Evolutionary conservation across 208 protist genomes (phyloP).

Genomic region (Leishmania major): DNA sequence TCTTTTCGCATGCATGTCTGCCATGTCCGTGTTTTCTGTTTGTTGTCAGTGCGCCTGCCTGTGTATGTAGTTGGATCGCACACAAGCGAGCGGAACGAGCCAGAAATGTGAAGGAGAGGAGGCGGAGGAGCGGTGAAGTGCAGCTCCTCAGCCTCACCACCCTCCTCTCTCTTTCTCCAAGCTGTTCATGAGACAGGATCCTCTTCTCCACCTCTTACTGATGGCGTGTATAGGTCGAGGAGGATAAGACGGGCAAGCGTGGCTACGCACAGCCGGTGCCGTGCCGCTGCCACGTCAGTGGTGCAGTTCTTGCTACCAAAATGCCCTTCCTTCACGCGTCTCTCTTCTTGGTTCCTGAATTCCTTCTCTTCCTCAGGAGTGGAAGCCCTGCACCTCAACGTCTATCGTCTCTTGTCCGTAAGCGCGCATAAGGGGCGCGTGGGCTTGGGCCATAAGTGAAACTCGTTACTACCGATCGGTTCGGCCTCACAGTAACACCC

Average conservation of each 20-base stretch:
- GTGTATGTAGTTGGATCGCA: not conserved
- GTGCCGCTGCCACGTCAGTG: not conserved
- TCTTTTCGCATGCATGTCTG: not conserved
- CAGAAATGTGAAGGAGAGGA: not conserved
- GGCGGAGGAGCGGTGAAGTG: not conserved
- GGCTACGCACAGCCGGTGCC: not conserved
- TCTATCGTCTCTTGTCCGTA: no score
- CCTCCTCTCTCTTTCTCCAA: not conserved
- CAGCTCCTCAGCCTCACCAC: not conserved
- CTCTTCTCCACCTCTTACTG: not conserved
- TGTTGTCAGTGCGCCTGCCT: not conserved
- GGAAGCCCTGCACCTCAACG: not conserved
- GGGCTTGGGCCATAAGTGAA: not conserved
- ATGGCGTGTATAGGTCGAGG: not conserved
- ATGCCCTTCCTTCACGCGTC: not conserved
- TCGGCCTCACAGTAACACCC: not conserved
- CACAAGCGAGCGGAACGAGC: not conserved
- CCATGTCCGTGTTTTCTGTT: not conserved
- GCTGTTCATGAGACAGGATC: not conserved
- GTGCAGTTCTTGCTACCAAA: not conserved
- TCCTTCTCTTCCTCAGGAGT: not conserved
- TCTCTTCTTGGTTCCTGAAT: not conserved
- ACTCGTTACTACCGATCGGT: not conserved
- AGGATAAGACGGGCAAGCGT: not conserved
- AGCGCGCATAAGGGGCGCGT: not conserved